Evolutionary conservation across 2,329 filamentous ascomycete species (phyloP), one percentile per base, ranked within the genome.

Genomic region (Epicoccum sorghinum): DNA sequence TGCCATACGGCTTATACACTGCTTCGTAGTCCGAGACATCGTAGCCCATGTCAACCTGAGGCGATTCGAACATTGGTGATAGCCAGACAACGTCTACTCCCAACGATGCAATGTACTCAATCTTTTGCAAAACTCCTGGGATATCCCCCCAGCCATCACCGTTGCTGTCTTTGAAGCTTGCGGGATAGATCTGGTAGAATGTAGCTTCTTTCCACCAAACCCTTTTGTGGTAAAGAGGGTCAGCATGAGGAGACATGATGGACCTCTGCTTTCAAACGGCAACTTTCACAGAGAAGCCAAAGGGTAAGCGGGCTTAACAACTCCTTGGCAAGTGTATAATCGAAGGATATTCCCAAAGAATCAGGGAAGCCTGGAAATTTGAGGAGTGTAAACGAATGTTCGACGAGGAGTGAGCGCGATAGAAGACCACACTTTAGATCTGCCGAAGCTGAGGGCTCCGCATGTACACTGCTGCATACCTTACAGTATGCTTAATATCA

Each of bases 11-110:
- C 2, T 79, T 75, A 61, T 89, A 82, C 25, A 91, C 84, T 24
- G 78, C 79, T 66, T 88, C 83, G 60, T 91, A 90, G 69, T 90
- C 82, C 23, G 83, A 80, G 43, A 89, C 84, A 65, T 89, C 88
- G 65, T 89, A 89, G 27, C 86, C 87, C 86, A 89, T 88, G 61
- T 89, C 87, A 4, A 84, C 76, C 64, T 88, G 83, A 0, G 87
- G 87, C 4, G 80, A 83, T 57, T 86, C 82, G 63, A 84, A 87
- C 69, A 88, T 84, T 10, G 88, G 88, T 39, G 82, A 88, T 0
- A 87, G 72, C 88, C 88, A 90, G 43, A 91, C 77, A 6, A 86
- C 80, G 62, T 89, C 82, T 8, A 87, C 77, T 0, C 87, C 87
- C 0, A 90, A 73, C 2, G 76, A 73, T 4, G 61, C 61, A 39